A percentile compares a stretch with the other conserved stretches of the same genome.
These are phyloP conservation scores for Pseudogymnoascus sp. DNA, from an alignment of 2,329 filamentous ascomycete species.

Conservation along the genomic window DNA sequence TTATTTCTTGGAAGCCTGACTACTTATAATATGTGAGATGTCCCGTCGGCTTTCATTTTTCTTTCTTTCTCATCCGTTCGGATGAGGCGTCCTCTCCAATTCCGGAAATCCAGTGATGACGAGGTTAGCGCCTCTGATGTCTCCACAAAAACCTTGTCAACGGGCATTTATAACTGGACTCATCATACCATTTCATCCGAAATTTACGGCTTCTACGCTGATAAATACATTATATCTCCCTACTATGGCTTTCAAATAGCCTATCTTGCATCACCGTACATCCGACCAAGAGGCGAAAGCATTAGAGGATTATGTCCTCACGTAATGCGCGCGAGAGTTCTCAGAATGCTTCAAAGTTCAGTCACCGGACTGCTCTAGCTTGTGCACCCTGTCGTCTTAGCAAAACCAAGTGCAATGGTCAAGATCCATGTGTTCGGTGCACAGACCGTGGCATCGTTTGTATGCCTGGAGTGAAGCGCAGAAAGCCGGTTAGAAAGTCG, in stretches of 20 bases:
- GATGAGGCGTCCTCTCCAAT: neutral
- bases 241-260: neutral
- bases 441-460: constrained; percentile 9
- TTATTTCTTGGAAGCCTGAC: neutral
- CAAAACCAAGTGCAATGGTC: constrained; percentile 10
- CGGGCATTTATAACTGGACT: neutral
- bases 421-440: constrained; percentile 9
- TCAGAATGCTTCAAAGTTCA: neutral
- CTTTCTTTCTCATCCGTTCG: neutral
- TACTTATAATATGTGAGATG: neutral
- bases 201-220: neutral
- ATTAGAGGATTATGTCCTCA: neutral
- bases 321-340: neutral
- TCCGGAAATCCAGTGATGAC: constrained; percentile 2
- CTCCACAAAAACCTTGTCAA: neutral
- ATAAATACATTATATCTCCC: neutral
- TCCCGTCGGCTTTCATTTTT: neutral
- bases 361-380: neutral
- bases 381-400: constrained; percentile 9
- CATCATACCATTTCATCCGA: neutral
- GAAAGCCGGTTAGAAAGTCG: neutral
- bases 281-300: neutral
- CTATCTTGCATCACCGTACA: neutral
- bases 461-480: constrained; percentile 5
- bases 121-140: neutral